Conservation (phyloP, 1,139 yeast species). For the Yamadazyma taylorii region DNA sequence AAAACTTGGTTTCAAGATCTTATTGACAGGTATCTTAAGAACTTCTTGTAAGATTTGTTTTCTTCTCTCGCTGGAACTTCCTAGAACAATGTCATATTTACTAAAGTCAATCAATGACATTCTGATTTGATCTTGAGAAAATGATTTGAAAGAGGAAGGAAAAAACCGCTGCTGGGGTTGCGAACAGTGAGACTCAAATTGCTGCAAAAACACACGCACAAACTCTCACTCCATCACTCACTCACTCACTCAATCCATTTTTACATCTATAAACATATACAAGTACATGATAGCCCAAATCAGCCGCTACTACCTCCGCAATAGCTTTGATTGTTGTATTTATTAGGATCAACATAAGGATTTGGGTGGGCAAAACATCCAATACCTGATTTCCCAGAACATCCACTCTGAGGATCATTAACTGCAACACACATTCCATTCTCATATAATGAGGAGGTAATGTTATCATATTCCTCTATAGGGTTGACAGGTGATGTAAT, state of each 20-base stretch:
- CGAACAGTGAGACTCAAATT: background rate
- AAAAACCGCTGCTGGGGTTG: background rate
- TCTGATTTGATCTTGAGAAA: no score
- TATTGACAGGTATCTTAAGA: constrained; percentile 55
- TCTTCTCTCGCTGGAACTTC: constrained; percentile 85
- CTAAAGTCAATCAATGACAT: constrained; percentile 2
- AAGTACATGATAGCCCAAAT: no score
- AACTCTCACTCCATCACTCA: no score
- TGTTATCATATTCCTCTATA: background rate
- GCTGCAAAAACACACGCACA: no score
- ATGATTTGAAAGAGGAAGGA: no score
- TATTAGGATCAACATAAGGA: background rate
- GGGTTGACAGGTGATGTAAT: background rate
- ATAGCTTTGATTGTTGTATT: background rate
- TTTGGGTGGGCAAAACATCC: background rate
- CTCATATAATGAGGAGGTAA: background rate
- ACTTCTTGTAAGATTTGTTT: constrained; percentile 59
- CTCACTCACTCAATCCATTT: no score
- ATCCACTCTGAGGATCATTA: constrained; percentile 2
- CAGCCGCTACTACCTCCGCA: constrained; percentile 2
- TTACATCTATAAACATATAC: no score
- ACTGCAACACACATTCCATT: constrained; percentile 2
- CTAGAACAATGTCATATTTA: constrained; percentile 45
- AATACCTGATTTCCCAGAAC: background rate
- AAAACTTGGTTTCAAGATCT: constrained; percentile 57